Base-by-base conservation (phyloP, 2,329 filamentous ascomycete species). In the Lasiodiplodia sp. region DNA sequence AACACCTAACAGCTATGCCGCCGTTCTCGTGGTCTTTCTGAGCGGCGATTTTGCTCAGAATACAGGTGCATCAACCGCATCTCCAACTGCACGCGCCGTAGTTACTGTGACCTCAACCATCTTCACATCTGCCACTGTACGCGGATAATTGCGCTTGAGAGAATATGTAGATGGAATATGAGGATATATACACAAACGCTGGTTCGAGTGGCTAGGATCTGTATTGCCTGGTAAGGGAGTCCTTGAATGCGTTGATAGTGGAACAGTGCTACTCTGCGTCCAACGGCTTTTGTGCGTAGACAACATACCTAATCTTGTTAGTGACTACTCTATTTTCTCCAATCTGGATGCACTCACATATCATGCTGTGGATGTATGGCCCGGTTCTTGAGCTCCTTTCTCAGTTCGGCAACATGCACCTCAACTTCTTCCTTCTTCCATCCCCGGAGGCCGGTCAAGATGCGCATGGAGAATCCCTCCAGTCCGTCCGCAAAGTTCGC, bases 401-500 rank as follows among this genome's bases (percentile, higher is more conserved):
- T 52, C 6, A 65, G 12, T 16, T 34, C n/a, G 2, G 40, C 44
- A 31, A 65, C 21, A 34, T 38, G 51, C 4, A 65, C 62, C 6
- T 37, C n/a, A 10, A 65, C 47, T 21, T 65, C 62, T 12, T 52
- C 49, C n/a, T 38, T 52, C 28, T 21, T 53, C 60, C 60, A 64
- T 2, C 31, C 31, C 18, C 47, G 6, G 0, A 37, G 12, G 7
- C 47, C 38, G 2, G 65, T 67, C 53, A 67, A 51, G 18, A 60
- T 23, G 7, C 37, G 21, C 56, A 63, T 62, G 1, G 44, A 37
- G 31, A 58, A 68, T 2, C 56, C 66, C 47, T 68, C 75, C 10
- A 77, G 69, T 1, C 76, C 76, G 37, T 77, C 71, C 16, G 38
- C 51, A 31, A 55, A 66, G 21, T 49, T 44, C 18, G 53, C 37